A percentile compares a stretch with the other conserved stretches of the same genome.
These are phyloP conservation scores for Ricinus communis DNA, from an alignment of 345 rosid species.

Conservation along the genomic window DNA sequence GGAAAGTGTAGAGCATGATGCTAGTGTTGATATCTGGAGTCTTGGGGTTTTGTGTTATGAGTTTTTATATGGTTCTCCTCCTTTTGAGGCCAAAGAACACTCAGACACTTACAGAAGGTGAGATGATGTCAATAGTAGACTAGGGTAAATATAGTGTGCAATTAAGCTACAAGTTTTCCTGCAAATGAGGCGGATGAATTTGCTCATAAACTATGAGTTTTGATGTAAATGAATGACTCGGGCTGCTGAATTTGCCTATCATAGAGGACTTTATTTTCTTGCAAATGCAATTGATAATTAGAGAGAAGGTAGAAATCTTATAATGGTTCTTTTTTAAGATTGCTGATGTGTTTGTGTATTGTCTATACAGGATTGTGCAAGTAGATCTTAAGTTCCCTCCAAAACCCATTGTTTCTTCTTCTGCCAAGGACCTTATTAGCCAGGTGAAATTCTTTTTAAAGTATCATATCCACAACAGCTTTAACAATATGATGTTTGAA, in stretches of 20 bases:
- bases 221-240: background rate
- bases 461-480: no score
- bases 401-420: slow-evolving; percentile 78
- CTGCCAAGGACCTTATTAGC: slow-evolving; percentile 88
- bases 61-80: slow-evolving; percentile 86
- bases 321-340: no score
- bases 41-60: slow-evolving; percentile 94
- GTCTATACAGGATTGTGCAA: slow-evolving; percentile 79
- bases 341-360: background rate
- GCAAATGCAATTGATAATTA: no score
- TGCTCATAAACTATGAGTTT: no score
- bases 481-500: no score
- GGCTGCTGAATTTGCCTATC: no score
- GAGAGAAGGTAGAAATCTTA: no score
- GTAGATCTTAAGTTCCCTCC: slow-evolving; percentile 94
- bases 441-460: slow-evolving; percentile 45
- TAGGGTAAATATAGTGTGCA: background rate
- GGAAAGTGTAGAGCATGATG: slow-evolving; percentile 94
- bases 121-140: background rate
- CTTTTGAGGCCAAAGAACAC: slow-evolving; percentile 90
- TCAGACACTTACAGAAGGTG: slow-evolving; percentile 93
- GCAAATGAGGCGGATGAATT: no score
- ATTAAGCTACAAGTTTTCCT: background rate
- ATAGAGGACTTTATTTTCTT: no score
- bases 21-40: slow-evolving; percentile 97